phyloP scores from a whole-genome alignment of 2,329 filamentous ascomycete species.

The Aspergillus floridensis region DNA sequence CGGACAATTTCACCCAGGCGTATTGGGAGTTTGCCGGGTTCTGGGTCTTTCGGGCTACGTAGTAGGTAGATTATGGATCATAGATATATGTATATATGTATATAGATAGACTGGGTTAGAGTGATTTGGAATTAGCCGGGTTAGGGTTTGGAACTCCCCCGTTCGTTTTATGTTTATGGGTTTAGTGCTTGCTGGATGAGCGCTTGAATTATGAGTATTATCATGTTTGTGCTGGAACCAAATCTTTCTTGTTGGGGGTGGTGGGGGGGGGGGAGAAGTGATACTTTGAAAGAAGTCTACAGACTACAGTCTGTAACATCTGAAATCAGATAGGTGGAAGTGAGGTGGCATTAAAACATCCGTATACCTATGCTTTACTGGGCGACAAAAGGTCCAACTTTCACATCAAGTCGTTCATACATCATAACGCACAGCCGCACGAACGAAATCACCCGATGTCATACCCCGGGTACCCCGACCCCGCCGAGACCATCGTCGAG shows the following conservation, averaged over 20 bases:
- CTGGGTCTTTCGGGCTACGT: slow-evolving; percentile 53
- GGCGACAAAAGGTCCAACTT: neutral
- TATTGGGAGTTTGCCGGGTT: slow-evolving; percentile 66
- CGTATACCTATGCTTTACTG: neutral
- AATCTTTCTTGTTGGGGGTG: no score
- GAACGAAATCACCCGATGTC: slow-evolving; percentile 13
- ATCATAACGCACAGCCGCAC: neutral
- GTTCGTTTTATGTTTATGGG: no score
- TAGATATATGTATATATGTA: neutral
- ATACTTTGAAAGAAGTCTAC: no score
- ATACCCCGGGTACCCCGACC: slow-evolving; percentile 14
- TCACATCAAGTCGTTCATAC: neutral
- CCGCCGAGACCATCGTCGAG: slow-evolving; percentile 10
- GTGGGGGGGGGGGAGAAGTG: no score
- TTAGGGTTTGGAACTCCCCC: neutral
- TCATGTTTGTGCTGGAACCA: no score
- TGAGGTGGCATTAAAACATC: neutral
- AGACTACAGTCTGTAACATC: no score
- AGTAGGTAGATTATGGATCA: no score
- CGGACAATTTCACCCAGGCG: slow-evolving; percentile 55
- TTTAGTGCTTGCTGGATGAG: no score
- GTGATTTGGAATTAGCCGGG: neutral
- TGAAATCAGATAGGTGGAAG: no score
- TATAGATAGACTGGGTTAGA: neutral
- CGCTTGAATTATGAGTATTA: no score